Evolutionary conservation across 768 basidiomycete species (phyloP), one percentile per base, ranked within the genome.

Genomic region (Lactifluus hygrophoroides): DNA sequence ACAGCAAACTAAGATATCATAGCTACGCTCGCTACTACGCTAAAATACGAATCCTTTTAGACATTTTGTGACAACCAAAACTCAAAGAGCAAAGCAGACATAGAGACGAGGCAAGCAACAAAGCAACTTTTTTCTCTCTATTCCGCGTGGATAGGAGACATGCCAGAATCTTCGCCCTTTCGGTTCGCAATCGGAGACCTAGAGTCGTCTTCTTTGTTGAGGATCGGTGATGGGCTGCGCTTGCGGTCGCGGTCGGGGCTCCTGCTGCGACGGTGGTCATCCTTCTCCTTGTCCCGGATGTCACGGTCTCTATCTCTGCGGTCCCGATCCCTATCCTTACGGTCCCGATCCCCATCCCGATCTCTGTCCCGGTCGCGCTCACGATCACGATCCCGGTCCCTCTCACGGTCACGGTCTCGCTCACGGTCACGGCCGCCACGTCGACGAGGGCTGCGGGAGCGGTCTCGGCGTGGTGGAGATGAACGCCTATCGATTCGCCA

Each of bases 401-500:
- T 34, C 25, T 47, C 45, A 3, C 44, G 47, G 19, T 60, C 60
- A 3, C 68, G 63, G 0, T 45, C 53, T 1, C 53, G 54, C 2
- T 56, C 58, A 17, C 57, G 35, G 32, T 61, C 60, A n/a, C 70
- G 67, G 19, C 69, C 71, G 47, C 72, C 66, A 37, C 71, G 68
- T 51, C 79, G 76, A 63, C 79, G 77, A 46, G 80, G 81, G 67
- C 79, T 79, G 48, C 81, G 60, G 19, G 56, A 59, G 19, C 60
- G 60, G 21, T 62, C 60, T 30, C 60, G 60, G 54, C 73, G 73
- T 34, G 76, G 65, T 67, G 78, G 72, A 28, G 81, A 74, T 44
- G 77, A 73, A 58, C 80, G 77, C 64, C 84, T 75, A 46, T 86
- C 84, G 63, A 81, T 83, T 60, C 88, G 85, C 88, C 88, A 90